Conservation (phyloP, 345 rosid genomes). For the Dipteronia dyeriana region DNA sequence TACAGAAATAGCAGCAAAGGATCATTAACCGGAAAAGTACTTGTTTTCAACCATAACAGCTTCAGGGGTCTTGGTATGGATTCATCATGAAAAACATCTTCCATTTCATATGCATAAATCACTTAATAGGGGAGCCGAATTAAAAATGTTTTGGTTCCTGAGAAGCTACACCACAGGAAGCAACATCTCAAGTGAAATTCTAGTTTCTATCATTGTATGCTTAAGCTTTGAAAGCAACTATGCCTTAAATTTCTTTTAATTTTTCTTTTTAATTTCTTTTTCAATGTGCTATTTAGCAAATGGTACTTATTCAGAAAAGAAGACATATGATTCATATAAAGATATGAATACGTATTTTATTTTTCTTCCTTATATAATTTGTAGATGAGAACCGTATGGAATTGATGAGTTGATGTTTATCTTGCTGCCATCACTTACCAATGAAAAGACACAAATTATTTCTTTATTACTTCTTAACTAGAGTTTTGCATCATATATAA, state of each 20-base stretch:
- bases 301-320: not conserved
- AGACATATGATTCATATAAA: constrained; percentile 1
- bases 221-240: not conserved
- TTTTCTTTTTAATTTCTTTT: not conserved
- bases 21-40: not conserved
- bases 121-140: not conserved
- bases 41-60: not conserved
- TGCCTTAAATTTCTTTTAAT: not conserved
- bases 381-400: not conserved
- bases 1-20: not conserved
- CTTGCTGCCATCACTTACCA: too few species aligned
- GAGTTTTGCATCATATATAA: too few species aligned
- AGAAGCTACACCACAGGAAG: not conserved
- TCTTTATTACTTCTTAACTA: too few species aligned
- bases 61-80: not conserved
- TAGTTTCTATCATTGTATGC: not conserved
- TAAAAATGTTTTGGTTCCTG: not conserved
- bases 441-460: too few species aligned
- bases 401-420: too few species aligned
- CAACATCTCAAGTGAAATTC: not conserved
- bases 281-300: not conserved
- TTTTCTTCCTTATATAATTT: not conserved
- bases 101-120: not conserved
- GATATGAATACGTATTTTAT: not conserved
- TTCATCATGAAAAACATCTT: not conserved